These are phyloP conservation scores for Nephelium lappaceum DNA, from an alignment of 345 rosid species.

Conservation along the genomic window DNA sequence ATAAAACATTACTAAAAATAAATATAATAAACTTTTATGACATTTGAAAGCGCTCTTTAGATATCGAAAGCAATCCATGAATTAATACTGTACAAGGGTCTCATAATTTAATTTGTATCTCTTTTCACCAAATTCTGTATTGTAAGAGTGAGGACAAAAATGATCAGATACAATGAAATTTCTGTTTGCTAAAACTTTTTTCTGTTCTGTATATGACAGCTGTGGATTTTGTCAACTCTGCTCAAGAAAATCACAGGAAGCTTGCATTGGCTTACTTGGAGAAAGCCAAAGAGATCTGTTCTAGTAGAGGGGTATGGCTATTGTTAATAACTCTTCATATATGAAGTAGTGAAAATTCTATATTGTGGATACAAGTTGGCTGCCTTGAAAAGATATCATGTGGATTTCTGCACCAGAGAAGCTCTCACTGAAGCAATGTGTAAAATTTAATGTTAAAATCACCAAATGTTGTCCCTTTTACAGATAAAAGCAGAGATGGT, in stretches of 20 bases:
- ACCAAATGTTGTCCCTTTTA: not conserved
- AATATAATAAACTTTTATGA: no score
- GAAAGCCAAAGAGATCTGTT: slow-evolving; percentile 38
- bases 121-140: no score
- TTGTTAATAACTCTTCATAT: not conserved
- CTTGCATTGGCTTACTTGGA: slow-evolving; percentile 33
- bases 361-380: no score
- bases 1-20: no score
- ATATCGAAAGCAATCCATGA: no score
- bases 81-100: no score
- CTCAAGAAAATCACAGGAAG: slow-evolving; percentile 27
- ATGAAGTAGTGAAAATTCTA: not conserved
- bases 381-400: not conserved
- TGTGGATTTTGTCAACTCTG: slow-evolving; percentile 19
- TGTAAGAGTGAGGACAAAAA: no score
- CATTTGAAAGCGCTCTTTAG: no score
- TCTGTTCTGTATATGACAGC: slow-evolving; percentile 23
- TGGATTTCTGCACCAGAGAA: no score
- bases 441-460: not conserved
- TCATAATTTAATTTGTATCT: no score
- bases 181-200: no score
- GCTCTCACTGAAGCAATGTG: not conserved
- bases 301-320: slow-evolving; percentile 34
- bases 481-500: slow-evolving; percentile 49
- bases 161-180: no score